Percentiles rank a stretch among this genome's conserved stretches.
Conservation (phyloP, 2,329 filamentous ascomycete species). For the Helotiales sp. region DNA sequence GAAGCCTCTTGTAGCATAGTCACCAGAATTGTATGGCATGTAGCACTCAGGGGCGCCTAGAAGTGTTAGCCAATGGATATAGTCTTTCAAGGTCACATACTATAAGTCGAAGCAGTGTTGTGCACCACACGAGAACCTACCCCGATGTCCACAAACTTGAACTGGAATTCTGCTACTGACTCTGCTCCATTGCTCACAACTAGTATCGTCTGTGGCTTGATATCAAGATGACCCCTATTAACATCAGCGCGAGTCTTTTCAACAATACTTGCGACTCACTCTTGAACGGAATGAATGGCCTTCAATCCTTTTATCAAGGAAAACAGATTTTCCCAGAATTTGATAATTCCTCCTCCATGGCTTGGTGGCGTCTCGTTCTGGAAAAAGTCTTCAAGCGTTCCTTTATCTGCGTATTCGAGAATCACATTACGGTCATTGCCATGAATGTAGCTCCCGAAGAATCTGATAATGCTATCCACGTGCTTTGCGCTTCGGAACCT, state of each 20-base stretch:
- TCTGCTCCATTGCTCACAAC: slow-evolving; percentile 26
- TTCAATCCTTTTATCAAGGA: slow-evolving; percentile 31
- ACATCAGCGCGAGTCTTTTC: slow-evolving; percentile 11
- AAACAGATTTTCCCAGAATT: slow-evolving; percentile 36
- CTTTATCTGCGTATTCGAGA: slow-evolving; percentile 38
- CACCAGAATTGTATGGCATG: slow-evolving; percentile 6
- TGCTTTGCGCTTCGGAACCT: slow-evolving; percentile 26
- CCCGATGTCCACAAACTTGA: slow-evolving; percentile 36
- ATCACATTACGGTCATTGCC: slow-evolving; percentile 34
- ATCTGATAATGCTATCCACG: slow-evolving; percentile 29
- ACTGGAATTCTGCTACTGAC: slow-evolving; percentile 26
- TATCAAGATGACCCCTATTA: slow-evolving; percentile 35
- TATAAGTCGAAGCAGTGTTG: slow-evolving; percentile 18
- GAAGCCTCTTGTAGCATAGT: not conserved
- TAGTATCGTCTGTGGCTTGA: slow-evolving; percentile 37
- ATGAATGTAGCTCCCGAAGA: slow-evolving; percentile 31
- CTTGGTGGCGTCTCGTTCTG: slow-evolving; percentile 25
- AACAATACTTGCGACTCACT: not conserved
- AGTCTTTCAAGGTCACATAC: slow-evolving; percentile 6
- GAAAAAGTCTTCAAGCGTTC: slow-evolving; percentile 37
- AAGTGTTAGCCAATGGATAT: slow-evolving; percentile 1
- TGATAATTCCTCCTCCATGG: slow-evolving; percentile 31
- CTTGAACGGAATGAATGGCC: slow-evolving; percentile 22
- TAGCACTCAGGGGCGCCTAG: slow-evolving; percentile 37
- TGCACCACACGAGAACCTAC: slow-evolving; percentile 13